Conservation (phyloP, 1,139 yeast species). For the Nakaseomyces nivariensis region DNA sequence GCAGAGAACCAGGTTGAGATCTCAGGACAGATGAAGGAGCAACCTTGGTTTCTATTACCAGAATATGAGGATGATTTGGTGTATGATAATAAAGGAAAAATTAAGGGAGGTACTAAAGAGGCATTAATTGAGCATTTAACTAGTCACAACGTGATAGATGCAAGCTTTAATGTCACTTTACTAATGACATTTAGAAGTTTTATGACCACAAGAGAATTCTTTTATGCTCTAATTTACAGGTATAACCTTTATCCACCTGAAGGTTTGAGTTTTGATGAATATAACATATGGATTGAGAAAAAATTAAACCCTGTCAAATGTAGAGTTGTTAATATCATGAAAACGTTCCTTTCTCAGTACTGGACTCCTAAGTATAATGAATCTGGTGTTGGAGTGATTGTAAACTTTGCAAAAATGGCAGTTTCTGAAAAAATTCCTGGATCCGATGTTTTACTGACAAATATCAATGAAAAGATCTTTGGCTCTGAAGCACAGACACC, state of each 20-base stretch:
- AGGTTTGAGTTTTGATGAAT: constrained; percentile 76
- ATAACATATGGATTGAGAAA: constrained; percentile 66
- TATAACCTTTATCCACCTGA: constrained; percentile 79
- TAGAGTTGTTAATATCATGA: constrained; percentile 63
- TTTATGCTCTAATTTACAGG: constrained; percentile 51
- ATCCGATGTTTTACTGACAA: constrained; percentile 28
- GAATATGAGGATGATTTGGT: constrained; percentile 68
- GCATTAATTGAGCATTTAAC: constrained; percentile 80
- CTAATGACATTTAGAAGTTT: constrained; percentile 70
- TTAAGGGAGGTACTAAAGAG: constrained; percentile 78
- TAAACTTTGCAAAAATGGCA: constrained; percentile 52
- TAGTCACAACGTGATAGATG: constrained; percentile 62
- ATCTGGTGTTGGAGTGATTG: constrained; percentile 40
- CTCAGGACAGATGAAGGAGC: constrained; percentile 18
- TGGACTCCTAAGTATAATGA: constrained; percentile 65
- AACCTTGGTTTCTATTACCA: constrained; percentile 76
- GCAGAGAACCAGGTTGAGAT: constrained; percentile 9
- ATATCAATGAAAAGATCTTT: constrained; percentile 20
- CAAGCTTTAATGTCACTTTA: constrained; percentile 60
- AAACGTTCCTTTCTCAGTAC: constrained; percentile 58
- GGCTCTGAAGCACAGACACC: constrained; percentile 4
- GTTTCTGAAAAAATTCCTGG: constrained; percentile 39
- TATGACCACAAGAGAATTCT: constrained; percentile 56
- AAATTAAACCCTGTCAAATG: constrained; percentile 49
- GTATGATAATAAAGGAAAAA: constrained; percentile 60